Evolutionary conservation across 2,329 filamentous ascomycete genomes (phyloP).

Genomic region (Nigrospora sphaerica): DNA sequence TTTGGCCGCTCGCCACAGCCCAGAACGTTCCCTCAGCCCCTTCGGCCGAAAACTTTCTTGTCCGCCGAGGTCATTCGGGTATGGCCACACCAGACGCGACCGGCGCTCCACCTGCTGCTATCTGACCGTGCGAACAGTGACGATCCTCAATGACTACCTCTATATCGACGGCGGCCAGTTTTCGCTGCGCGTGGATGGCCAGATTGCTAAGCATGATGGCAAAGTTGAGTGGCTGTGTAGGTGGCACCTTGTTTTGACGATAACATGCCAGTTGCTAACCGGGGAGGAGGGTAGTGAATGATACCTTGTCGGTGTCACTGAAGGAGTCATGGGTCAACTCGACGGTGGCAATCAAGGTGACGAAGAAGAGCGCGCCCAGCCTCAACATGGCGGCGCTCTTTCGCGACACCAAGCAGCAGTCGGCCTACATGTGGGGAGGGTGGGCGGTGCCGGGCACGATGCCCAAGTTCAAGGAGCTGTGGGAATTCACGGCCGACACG

Average conservation of each 20-base stretch:
- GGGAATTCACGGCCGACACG: not conserved
- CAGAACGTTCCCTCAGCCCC: too few relatives aligned
- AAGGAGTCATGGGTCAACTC: slow-evolving; percentile 3
- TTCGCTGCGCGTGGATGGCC: not conserved
- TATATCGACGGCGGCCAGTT: too few relatives aligned
- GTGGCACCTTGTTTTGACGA: not conserved
- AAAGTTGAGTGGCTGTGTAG: not conserved
- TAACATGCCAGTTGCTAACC: not conserved
- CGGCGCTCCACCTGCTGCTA: too few relatives aligned
- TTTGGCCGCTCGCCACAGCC: too few relatives aligned
- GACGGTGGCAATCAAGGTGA: slow-evolving; percentile 1
- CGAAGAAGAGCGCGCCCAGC: slow-evolving; percentile 2
- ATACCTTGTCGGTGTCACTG: slow-evolving; percentile 3
- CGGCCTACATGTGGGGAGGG: slow-evolving; percentile 5
- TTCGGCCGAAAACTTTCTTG: too few relatives aligned
- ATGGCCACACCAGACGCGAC: too few relatives aligned
- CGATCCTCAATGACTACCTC: too few relatives aligned
- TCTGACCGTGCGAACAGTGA: too few relatives aligned
- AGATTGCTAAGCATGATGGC: not conserved
- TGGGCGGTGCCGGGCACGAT: slow-evolving; percentile 1
- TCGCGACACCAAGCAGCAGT: not conserved
- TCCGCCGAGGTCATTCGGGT: too few relatives aligned
- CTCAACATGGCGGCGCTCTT: slow-evolving; percentile 2
- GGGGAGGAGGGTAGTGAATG: not conserved
- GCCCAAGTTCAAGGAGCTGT: slow-evolving; percentile 1